Evolutionary conservation across 169 alveolate genomes (phyloP).

Genomic region (Cryptosporidium parvum): DNA sequence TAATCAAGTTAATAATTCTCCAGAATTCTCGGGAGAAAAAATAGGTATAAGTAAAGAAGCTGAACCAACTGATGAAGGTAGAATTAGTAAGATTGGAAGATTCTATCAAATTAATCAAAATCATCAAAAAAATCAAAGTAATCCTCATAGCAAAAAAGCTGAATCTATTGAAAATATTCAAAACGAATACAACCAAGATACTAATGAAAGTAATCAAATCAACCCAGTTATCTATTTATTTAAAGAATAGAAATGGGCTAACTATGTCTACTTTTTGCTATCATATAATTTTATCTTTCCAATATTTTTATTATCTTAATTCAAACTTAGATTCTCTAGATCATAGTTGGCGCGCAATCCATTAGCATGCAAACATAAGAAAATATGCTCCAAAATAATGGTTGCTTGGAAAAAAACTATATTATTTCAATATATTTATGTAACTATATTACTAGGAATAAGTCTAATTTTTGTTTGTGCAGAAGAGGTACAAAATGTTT

Average conservation of each 20-base stretch:
- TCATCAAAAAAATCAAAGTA: background rate
- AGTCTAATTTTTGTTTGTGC: background rate
- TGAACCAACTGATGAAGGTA: constrained; percentile 29
- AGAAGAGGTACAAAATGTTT: background rate
- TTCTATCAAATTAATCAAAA: constrained; percentile 13
- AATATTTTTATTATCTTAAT: background rate
- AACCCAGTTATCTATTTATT: constrained; percentile 1
- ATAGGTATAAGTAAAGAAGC: background rate
- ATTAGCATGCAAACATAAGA: background rate
- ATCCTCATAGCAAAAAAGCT: background rate
- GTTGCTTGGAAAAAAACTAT: background rate
- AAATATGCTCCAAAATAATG: background rate
- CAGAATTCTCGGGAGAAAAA: background rate
- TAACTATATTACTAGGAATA: background rate
- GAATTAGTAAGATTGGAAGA: constrained; percentile 50
- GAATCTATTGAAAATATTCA: background rate
- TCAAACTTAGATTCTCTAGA: background rate
- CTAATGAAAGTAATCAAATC: background rate
- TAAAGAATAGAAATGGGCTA: background rate
- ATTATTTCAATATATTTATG: background rate
- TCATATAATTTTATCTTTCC: background rate
- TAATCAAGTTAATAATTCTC: background rate
- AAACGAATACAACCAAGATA: background rate
- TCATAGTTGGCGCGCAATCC: constrained; percentile 16
- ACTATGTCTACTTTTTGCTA: background rate